Evolutionary conservation across 164 flowering plant genomes (phyloP).

Genomic region (Macadamia integrifolia): DNA sequence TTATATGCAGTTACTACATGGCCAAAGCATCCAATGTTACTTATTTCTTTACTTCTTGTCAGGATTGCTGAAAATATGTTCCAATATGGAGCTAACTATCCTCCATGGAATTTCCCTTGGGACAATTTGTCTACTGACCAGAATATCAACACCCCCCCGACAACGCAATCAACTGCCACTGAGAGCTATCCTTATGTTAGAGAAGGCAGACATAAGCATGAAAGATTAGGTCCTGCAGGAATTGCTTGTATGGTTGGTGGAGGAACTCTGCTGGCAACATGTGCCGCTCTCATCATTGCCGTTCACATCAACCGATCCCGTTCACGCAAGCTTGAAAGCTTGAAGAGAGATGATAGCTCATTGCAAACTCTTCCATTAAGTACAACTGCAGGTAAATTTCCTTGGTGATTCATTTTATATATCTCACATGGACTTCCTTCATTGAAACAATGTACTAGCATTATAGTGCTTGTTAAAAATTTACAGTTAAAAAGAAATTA

Average conservation of each 20-base stretch:
- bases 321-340: conserved; percentile 11
- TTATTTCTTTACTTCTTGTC: conserved; percentile 3
- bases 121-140: conserved; percentile 26
- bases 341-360: conserved; percentile 26
- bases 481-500: no score
- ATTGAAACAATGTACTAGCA: no score
- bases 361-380: conserved; percentile 30
- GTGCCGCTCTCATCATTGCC: conserved; percentile 36
- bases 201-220: conserved; percentile 23
- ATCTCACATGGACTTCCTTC: neutral
- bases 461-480: no score
- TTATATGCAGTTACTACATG: neutral
- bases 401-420: neutral
- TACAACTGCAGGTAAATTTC: conserved; percentile 35
- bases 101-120: conserved; percentile 60
- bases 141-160: conserved; percentile 42
- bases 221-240: conserved; percentile 37
- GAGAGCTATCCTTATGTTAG: conserved; percentile 35
- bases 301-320: conserved; percentile 28
- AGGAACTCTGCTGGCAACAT: conserved; percentile 34
- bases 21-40: neutral
- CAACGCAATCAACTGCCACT: conserved; percentile 56
- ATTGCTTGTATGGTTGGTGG: conserved; percentile 48
- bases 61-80: conserved; percentile 76
- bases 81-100: conserved; percentile 31